These are phyloP conservation scores for Leccinum ponderosum DNA, from an alignment of 1,284 basidiomycete species.

Conservation along the genomic window DNA sequence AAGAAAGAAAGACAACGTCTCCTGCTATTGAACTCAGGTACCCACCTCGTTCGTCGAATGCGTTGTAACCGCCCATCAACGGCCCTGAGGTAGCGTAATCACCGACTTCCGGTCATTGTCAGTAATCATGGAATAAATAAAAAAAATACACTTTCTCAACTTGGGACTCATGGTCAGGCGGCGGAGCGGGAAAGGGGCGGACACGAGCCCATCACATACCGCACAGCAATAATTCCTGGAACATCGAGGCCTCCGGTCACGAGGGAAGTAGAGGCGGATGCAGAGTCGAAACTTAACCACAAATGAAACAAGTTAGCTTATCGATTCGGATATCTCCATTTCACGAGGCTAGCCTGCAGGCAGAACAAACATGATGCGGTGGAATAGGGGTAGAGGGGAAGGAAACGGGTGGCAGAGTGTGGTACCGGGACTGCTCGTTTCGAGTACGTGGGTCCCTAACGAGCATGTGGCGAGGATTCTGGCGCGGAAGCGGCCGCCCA, in stretches of 20 bases:
- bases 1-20: neutral
- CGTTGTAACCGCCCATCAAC: constrained; percentile 9
- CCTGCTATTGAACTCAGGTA: neutral
- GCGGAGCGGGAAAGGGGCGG: neutral
- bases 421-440: constrained; percentile 9
- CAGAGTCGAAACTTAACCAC: constrained; percentile 11
- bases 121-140: neutral
- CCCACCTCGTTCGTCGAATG: neutral
- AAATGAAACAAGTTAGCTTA: constrained; percentile 17
- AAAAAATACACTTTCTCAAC: neutral
- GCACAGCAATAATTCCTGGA: neutral
- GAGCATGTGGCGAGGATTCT: constrained; percentile 6
- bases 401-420: constrained; percentile 2
- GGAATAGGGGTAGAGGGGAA: constrained; percentile 18
- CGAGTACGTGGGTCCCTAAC: constrained; percentile 5
- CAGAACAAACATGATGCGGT: constrained; percentile 2
- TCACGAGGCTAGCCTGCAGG: constrained; percentile 15
- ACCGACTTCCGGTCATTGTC: constrained; percentile 11
- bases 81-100: constrained; percentile 19
- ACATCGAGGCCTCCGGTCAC: neutral
- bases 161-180: neutral
- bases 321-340: constrained; percentile 26
- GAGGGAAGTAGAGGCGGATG: neutral
- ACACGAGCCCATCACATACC: neutral
- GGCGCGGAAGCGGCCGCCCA: constrained; percentile 21